Base-by-base conservation (phyloP, 176 grass and related monocot species). In the Hyparrhenia diplandra region DNA sequence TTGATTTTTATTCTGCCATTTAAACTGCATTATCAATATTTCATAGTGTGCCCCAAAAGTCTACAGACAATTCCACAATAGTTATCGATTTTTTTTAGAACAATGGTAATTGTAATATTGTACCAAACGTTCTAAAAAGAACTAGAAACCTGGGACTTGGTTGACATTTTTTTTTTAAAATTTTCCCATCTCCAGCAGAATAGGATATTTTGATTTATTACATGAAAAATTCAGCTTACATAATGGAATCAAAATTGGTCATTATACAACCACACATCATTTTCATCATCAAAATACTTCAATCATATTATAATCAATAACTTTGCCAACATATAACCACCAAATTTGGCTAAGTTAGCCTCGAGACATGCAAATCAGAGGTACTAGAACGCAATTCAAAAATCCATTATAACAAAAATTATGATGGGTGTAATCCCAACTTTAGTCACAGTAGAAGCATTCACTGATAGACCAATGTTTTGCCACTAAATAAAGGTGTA, bases 141-240 rank as follows among this genome's bases (percentile, higher is more conserved):
- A 79, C 67, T 51, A 71, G n/a, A 73, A 73, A 79, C 39, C 1
- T 73, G 24, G 45, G 51, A 27, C 78, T 43, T 32, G 41, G 32
- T 47, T 78, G 31, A 54, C 17, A 13, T 23, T 65, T 47, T 54
- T 30, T 79, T 41, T 13, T n/a, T n/a, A n/a, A n/a, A 21, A 55
- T 23, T 23, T 10, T 73, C 51, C 41, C 27, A 46, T 73, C 17
- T 73, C 32, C 18, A 32, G 45, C 31, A 8, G 54, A n/a, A 65
- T 45, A 43, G 36, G 24, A 40, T 67, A 5, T 43, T n/a, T 84
- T 36, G 34, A 17, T 25, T 73, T 25, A 72, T 65, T 65, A 55
- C n/a, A n/a, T n/a, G n/a, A n/a, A n/a, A n/a, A n/a, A 47, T 37
- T 51, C 57, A 18, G 30, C 57, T 82, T 24, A 25, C 42, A 73